phyloP scores from a whole-genome alignment of 2,329 filamentous ascomycete species.

The Nigrospora osmanthi region DNA sequence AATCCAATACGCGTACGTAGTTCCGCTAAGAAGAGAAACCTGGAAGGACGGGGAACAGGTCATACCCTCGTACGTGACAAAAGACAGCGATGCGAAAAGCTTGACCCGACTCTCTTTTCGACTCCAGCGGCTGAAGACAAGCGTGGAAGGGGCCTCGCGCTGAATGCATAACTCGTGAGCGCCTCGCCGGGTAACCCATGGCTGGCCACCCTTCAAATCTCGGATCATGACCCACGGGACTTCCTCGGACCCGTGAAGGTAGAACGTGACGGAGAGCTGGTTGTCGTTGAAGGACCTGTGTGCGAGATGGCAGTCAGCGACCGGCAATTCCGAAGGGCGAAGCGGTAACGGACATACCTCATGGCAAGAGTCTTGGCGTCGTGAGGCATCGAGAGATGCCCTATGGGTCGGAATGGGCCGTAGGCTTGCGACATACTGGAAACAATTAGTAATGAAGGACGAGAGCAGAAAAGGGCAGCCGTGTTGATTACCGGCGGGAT shows the following conservation, averaged over 20 bases:
- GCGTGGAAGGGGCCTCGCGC: constrained; percentile 34
- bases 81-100: constrained; percentile 47
- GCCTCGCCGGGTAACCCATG: constrained; percentile 41
- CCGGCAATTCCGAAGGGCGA: neutral
- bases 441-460: neutral
- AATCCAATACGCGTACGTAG: no score
- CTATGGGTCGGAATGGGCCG: constrained; percentile 25
- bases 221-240: constrained; percentile 41
- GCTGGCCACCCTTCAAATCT: constrained; percentile 27
- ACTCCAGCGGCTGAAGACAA: constrained; percentile 48
- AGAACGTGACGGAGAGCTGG: constrained; percentile 44
- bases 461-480: neutral
- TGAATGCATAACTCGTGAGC: constrained; percentile 47
- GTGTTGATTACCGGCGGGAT: constrained; percentile 21
- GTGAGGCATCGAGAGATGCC: constrained; percentile 33
- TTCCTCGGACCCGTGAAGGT: constrained; percentile 33
- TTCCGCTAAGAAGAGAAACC: neutral
- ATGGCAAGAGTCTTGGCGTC: constrained; percentile 46
- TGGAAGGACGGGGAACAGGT: neutral
- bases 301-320: neutral
- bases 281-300: constrained; percentile 47
- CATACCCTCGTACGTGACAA: constrained; percentile 54
- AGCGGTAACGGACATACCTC: constrained; percentile 29
- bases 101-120: constrained; percentile 31
- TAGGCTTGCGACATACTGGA: constrained; percentile 14